These are phyloP conservation scores for Sisymbrium irio DNA, from an alignment of 345 rosid species.

Conservation along the genomic window DNA sequence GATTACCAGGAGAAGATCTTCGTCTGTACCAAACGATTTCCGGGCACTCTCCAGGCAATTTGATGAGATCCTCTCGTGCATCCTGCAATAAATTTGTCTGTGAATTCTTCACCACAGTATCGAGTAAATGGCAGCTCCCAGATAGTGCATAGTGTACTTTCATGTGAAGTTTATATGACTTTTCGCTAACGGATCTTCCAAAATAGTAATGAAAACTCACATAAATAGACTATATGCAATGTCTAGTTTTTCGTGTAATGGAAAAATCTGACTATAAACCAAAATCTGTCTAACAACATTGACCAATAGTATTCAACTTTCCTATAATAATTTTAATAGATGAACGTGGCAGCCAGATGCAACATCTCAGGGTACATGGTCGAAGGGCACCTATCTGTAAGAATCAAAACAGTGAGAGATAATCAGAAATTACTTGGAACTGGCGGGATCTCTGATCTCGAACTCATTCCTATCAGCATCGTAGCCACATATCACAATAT, in stretches of 20 bases:
- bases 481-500: conserved; percentile 86
- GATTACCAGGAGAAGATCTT: conserved; percentile 81
- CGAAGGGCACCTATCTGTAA: not conserved
- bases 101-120: not conserved
- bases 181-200: not conserved
- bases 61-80: conserved; percentile 58
- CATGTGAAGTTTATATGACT: not conserved
- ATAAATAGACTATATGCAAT: not conserved
- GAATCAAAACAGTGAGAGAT: not conserved
- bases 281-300: not conserved
- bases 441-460: conserved; percentile 97
- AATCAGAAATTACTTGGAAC: conserved; percentile 57
- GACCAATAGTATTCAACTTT: not conserved
- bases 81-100: conserved; percentile 36
- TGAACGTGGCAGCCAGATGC: conserved; percentile 5
- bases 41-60: conserved; percentile 71
- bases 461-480: conserved; percentile 73
- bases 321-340: not conserved
- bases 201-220: not conserved
- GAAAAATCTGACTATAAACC: not conserved
- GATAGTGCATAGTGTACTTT: not conserved
- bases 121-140: not conserved
- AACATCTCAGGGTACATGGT: not conserved
- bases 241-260: not conserved
- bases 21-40: conserved; percentile 76